phyloP scores from a whole-genome alignment of 2,329 filamentous ascomycete species.

The Pseudogymnoascus sp. region DNA sequence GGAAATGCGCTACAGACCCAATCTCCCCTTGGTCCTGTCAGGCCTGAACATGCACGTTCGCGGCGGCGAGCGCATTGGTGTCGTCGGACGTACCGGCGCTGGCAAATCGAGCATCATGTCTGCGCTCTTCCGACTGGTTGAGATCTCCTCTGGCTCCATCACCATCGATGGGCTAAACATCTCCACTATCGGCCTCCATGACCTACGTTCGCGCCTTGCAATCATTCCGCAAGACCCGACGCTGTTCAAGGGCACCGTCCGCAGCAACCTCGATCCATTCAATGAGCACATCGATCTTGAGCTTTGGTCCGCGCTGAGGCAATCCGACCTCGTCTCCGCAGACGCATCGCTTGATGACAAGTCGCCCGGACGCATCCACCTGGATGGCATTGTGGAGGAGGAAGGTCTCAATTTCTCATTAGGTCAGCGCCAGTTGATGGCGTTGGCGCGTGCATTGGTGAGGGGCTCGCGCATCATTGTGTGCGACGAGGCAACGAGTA shows the following conservation, averaged over 20 bases:
- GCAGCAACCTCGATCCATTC: slow-evolving; percentile 75
- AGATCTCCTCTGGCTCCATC: slow-evolving; percentile 55
- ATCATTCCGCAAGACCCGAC: slow-evolving; percentile 84
- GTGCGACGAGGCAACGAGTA: slow-evolving; percentile 91
- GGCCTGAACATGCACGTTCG: slow-evolving; percentile 64
- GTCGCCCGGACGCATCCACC: slow-evolving; percentile 57
- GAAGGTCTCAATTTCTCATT: slow-evolving; percentile 95
- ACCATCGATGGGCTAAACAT: slow-evolving; percentile 63
- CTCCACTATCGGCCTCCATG: slow-evolving; percentile 63
- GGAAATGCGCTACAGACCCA: slow-evolving; percentile 68
- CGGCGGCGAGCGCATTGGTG: slow-evolving; percentile 71
- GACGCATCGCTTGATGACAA: slow-evolving; percentile 32
- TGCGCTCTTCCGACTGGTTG: slow-evolving; percentile 69
- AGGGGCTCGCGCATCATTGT: slow-evolving; percentile 85
- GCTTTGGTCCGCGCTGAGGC: slow-evolving; percentile 69
- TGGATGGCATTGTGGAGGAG: slow-evolving; percentile 82
- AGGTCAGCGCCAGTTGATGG: slow-evolving; percentile 92
- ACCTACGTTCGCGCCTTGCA: slow-evolving; percentile 66
- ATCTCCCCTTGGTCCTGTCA: slow-evolving; percentile 64
- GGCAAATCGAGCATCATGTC: slow-evolving; percentile 81
- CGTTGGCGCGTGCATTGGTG: slow-evolving; percentile 82
- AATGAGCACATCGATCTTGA: slow-evolving; percentile 68
- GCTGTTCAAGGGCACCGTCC: slow-evolving; percentile 71
- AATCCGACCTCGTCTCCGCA: slow-evolving; percentile 61
- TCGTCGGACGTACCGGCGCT: slow-evolving; percentile 74